These are phyloP conservation scores for Candida buenavistaensis DNA, from an alignment of 1,139 yeast species.

Conservation along the genomic window DNA sequence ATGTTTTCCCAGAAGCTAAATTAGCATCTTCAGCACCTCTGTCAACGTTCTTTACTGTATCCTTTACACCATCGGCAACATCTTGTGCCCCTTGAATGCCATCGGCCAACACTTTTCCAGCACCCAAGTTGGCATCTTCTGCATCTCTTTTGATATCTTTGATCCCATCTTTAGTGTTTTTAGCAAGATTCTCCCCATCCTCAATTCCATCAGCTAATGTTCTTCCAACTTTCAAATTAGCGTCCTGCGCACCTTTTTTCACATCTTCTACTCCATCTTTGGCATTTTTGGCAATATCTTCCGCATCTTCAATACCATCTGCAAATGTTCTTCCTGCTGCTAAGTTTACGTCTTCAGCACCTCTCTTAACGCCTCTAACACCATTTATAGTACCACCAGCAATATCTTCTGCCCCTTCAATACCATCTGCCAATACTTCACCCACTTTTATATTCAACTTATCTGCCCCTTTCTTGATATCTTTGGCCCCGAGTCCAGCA, in stretches of 20 bases:
- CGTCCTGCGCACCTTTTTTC: constrained; percentile 6
- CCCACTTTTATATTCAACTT: too few species aligned
- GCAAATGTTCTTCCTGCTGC: constrained; percentile 9
- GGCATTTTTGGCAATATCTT: constrained; percentile 5
- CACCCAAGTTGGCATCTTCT: constrained; percentile 7
- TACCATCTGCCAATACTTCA: constrained; percentile 7
- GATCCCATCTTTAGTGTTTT: neutral
- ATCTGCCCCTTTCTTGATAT: constrained; percentile 4
- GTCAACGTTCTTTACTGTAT: neutral
- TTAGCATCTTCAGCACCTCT: constrained; percentile 7
- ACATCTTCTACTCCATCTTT: constrained; percentile 6
- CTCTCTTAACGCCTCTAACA: constrained; percentile 2
- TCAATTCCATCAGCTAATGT: constrained; percentile 7
- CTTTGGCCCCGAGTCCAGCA: neutral
- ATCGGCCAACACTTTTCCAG: constrained; percentile 9
- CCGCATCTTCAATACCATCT: constrained; percentile 9
- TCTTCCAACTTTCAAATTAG: constrained; percentile 2
- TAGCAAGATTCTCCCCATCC: constrained; percentile 8
- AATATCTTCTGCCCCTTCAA: constrained; percentile 8
- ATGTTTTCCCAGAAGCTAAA: neutral
- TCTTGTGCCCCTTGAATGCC: constrained; percentile 10
- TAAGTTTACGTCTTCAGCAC: constrained; percentile 7
- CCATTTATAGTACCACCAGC: constrained; percentile 2
- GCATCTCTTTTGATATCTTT: constrained; percentile 5
- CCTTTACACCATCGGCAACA: constrained; percentile 3